These are phyloP conservation scores for Blastobotrys apis DNA, from an alignment of 1,139 yeast genomes.

Conservation along the genomic window DNA sequence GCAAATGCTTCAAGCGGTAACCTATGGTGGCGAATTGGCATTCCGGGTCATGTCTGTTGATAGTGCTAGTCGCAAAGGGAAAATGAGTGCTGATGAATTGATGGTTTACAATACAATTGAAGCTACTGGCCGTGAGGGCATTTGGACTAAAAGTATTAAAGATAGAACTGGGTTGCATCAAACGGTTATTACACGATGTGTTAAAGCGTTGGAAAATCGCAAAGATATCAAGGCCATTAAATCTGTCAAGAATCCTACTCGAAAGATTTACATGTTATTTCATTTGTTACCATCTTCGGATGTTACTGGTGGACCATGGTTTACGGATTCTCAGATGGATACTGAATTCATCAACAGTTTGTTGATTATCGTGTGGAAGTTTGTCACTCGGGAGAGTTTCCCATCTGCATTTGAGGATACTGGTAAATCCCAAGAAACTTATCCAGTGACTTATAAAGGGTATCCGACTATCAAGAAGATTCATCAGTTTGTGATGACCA, in stretches of 20 bases:
- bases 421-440: conserved; percentile 35
- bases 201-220: conserved; percentile 78
- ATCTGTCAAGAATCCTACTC: conserved; percentile 90
- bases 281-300: conserved; percentile 90
- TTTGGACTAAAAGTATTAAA: conserved; percentile 90
- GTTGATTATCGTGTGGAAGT: conserved; percentile 83
- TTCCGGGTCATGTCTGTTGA: conserved; percentile 57
- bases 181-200: conserved; percentile 80
- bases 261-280: conserved; percentile 93
- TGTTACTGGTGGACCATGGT: conserved; percentile 99
- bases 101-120: conserved; percentile 88
- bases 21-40: conserved; percentile 58
- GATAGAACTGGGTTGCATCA: conserved; percentile 91
- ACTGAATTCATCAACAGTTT: conserved; percentile 87
- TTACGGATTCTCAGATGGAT: conserved; percentile 91
- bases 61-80: conserved; percentile 45
- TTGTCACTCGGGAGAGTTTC: conserved; percentile 65
- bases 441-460: conserved; percentile 53
- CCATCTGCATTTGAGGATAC: conserved; percentile 57
- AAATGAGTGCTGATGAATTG: conserved; percentile 84
- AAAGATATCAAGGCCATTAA: conserved; percentile 86
- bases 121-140: conserved; percentile 89
- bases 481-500: conserved; percentile 65
- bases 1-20: conserved; percentile 59
- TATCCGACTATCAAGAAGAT: conserved; percentile 70